These are phyloP conservation scores for Gliomastix tumulicola DNA, from an alignment of 2,329 filamentous ascomycete species.

Conservation along the genomic window DNA sequence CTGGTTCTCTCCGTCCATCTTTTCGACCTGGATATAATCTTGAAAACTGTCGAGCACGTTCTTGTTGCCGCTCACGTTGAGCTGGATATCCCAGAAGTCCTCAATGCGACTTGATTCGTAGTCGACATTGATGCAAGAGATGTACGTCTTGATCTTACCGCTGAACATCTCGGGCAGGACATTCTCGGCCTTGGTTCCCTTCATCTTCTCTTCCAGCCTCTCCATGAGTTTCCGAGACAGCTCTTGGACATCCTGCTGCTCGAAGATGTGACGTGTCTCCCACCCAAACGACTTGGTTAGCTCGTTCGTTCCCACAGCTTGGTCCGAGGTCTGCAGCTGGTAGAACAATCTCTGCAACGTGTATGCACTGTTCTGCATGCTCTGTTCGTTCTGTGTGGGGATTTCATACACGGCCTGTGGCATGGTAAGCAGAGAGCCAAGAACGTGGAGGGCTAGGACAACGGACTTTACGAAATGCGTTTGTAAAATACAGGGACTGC, in stretches of 20 bases:
- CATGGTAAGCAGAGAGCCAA: constrained; percentile 1
- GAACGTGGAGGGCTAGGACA: constrained; percentile 7
- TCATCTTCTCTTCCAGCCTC: constrained; percentile 95
- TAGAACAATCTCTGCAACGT: constrained; percentile 92
- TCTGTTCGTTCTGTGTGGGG: constrained; percentile 79
- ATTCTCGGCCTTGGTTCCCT: constrained; percentile 86
- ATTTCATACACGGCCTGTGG: constrained; percentile 94
- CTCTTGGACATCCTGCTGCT: constrained; percentile 98
- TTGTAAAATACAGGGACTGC: constrained; percentile 81
- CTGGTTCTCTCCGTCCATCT: constrained; percentile 96
- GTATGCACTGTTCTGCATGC: constrained; percentile 82
- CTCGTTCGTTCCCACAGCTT: constrained; percentile 83
- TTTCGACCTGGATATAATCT: constrained; percentile 95
- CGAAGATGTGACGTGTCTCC: constrained; percentile 96
- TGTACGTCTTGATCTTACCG: constrained; percentile 97
- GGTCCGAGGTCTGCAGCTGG: constrained; percentile 78
- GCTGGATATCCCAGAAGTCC: constrained; percentile 98
- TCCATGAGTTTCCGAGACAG: constrained; percentile 96
- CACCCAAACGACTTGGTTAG: constrained; percentile 96
- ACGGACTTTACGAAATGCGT: constrained; percentile 81
- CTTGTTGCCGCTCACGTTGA: constrained; percentile 93
- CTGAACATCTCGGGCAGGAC: constrained; percentile 87
- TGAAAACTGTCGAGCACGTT: constrained; percentile 90
- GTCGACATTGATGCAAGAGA: constrained; percentile 96
- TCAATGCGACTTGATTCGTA: constrained; percentile 94